These are phyloP conservation scores for Pisolithus albus DNA, from an alignment of 768 basidiomycete genomes.

Conservation along the genomic window DNA sequence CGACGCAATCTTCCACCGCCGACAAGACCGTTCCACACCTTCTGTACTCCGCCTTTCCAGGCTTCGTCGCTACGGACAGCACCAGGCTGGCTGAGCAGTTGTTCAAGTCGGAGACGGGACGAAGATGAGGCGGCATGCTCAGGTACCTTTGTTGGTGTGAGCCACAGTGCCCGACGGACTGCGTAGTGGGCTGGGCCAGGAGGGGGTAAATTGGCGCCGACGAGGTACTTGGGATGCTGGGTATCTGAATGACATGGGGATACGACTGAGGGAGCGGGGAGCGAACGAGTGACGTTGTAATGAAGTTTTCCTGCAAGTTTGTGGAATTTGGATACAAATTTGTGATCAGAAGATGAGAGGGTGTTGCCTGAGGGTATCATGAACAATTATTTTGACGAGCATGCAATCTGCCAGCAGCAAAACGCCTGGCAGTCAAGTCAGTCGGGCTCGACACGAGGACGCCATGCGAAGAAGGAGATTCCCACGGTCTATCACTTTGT, in stretches of 20 bases:
- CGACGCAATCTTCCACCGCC: slow-evolving; percentile 54
- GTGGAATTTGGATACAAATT: slow-evolving; percentile 2
- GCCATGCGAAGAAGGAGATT: background rate
- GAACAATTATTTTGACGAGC: slow-evolving; percentile 1
- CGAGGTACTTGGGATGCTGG: slow-evolving; percentile 2
- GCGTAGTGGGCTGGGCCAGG: slow-evolving; percentile 61
- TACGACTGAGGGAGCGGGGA: background rate
- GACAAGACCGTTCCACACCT: slow-evolving; percentile 57
- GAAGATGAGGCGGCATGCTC: slow-evolving; percentile 19
- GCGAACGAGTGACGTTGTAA: background rate
- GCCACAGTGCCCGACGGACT: slow-evolving; percentile 60
- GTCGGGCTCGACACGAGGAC: no score
- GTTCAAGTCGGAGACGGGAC: slow-evolving; percentile 44
- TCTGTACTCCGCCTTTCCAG: slow-evolving; percentile 53
- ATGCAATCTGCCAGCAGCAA: background rate
- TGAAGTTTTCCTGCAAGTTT: slow-evolving; percentile 6
- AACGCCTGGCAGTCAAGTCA: no score
- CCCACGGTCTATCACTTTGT: background rate
- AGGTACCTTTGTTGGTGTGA: slow-evolving; percentile 23
- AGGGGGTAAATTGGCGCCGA: slow-evolving; percentile 36
- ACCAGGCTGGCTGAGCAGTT: slow-evolving; percentile 40
- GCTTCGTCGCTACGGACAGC: slow-evolving; percentile 43
- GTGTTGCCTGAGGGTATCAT: slow-evolving; percentile 12
- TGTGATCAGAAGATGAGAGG: background rate
- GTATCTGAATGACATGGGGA: slow-evolving; percentile 1